Evolutionary conservation across 1,284 basidiomycete genomes (phyloP), one percentile per base, ranked within the genome.

Genomic region (Naganishia sp.): DNA sequence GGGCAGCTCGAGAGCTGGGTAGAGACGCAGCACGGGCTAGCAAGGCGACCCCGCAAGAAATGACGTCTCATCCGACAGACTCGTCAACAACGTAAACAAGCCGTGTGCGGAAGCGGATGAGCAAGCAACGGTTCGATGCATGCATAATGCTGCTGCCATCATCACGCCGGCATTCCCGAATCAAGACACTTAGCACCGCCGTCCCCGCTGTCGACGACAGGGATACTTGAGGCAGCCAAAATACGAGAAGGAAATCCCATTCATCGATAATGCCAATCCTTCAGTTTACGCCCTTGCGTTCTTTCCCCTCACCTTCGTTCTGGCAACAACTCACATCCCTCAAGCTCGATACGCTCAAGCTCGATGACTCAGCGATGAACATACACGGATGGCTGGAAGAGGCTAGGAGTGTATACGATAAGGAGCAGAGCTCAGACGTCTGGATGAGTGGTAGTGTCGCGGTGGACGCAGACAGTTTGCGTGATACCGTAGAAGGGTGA

Each of bases 301-400:
- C 94, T 0, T 84, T 90, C 60, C 90, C 96, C 3, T 87, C 93
- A 69, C 93, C 95, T 0, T 84, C 87, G 2, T 94, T 98, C 79
- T 99, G 95, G 95, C 90, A 96, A 70, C 86, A 89, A 60, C 87
- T 99, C 48, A 90, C 92, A 0, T 81, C 86, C 31, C 81, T 94
- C 78, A 99, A 99, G 83, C 88, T 99, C 71, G 91, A 98, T 77
- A 87, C 90, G 36, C 86, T 95, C 54, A 88, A 88, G 69, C 86
- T 99, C 21, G 88, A 88, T 18, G 90, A 97, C 72, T 85, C 86
- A 2, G 81, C 86, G 0, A 74, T 92, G 3, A 79, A 86, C 0
- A 80, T 96, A 48, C 74, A 78, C 3, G 94, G 85, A 3, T 84
- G 85, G 6, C 92, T 96, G 72, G 79, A 87, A 0, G 80, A 87